Evolutionary conservation across 805 yeast genomes (phyloP), one percentile per base, ranked within the genome.

Genomic region (Lipomyces starkeyi): DNA sequence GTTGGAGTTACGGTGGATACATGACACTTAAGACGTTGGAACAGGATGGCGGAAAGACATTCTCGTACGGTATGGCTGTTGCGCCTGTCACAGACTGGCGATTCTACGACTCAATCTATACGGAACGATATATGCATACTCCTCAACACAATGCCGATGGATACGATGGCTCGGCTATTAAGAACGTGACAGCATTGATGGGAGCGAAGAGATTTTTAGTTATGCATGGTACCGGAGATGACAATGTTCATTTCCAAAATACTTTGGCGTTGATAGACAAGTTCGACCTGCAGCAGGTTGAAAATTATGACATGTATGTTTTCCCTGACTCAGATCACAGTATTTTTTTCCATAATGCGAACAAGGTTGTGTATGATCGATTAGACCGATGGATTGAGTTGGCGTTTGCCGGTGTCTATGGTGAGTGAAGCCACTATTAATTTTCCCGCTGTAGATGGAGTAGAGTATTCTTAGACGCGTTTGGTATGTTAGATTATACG

Each of bases 1-100:
- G 99, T 8, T 95, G 99, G 99, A 91, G 97, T 27, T 95, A 94
- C 77, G 99, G 99, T 59, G 99, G 98, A 0, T 95, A 87, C 76
- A 85, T 92, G 83, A 93, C 99, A 0, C 83, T 95, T 73, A 95
- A 93, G 79, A 90, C 97, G 0, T 80, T 95, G 59, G 98, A 95
- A 78, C 83, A 83, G 27, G 98, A 95, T 78, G 83, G 82, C 1
- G 91, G 92, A 20, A 80, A 86, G 49, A 86, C 87, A 17, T 93
- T 95, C 83, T 86, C 86, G 66, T 95, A 88, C 77, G 98, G 98
- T 9, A 87, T 93, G 84, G 89, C 98, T 0, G 98, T 95, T 29
- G 99, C 99, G 0, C 99, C 99, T 0, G 99, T 95, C 2, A 95
- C 98, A 0, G 90, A 93, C 77, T 95, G 98, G 98, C 80, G 86